Evolutionary conservation across 352 stramenopile species (phyloP), one percentile per base, ranked within the genome.

Genomic region (Phytophthora foliorum): DNA sequence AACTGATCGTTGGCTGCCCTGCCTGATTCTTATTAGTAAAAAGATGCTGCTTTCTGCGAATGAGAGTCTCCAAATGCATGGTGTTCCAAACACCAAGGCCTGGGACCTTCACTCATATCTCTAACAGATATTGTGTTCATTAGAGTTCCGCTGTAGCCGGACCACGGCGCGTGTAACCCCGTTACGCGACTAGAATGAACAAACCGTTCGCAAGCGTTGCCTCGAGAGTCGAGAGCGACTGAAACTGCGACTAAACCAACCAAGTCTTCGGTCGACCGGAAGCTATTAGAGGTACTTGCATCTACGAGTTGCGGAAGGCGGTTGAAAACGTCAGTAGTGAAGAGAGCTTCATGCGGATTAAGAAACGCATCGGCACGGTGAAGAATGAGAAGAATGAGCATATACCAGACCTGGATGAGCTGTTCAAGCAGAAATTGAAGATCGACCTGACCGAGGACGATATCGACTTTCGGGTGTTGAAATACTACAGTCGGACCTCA

Each of bases 361-460:
- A 22, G 8, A 17, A 42, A 22, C n/a, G 32, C 2, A 32, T 57
- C 17, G 50, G 50, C 7, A 32, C 41, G 3, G 39, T 61, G 13
- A 61, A 52, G 39, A 61, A 61, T n/a, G n/a, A n/a, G n/a, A n/a
- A n/a, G n/a, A n/a, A n/a, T 25, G 54, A 3, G 1, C 54, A 61
- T 6, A 11, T 61, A 17, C 52, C 54, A 10, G 54, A 61, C 39
- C 25, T 52, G 16, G 54, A 61, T 25, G 54, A 21, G 4, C n/a
- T 61, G 0, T 52, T 61, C n/a, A 50, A 41, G 21, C 39, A 31
- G 39, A 29, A 52, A 16, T 21, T 61, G 39, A 61, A 52, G 14
- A 36, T 61, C n/a, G 39, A 61, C 10, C 24, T 61, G 6, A 6
- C 21, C 1, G 54, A 61, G 24, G 24, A 41, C 17, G 54, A 61